Base-by-base conservation (phyloP, 2,329 filamentous ascomycete species). In the Lecanicillium sp. region DNA sequence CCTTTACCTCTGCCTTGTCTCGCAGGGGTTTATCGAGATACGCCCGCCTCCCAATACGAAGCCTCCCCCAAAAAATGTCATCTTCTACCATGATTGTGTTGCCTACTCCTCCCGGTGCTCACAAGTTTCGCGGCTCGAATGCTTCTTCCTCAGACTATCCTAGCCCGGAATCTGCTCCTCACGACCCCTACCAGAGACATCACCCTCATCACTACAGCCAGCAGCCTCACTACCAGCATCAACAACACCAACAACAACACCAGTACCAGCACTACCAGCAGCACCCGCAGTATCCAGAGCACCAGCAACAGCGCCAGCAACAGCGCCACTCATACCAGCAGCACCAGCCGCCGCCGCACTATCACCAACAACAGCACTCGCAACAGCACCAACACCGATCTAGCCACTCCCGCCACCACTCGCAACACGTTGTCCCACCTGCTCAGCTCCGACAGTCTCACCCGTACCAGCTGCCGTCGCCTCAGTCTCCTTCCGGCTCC, bases 51-150 rank as follows among this genome's bases (percentile, higher is more conserved):
- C 23, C 36, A 32, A 26, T 19, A 37, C 24, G 10, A 20, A 10
- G 19, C 32, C 15, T n/a, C 7, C 7, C 30, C 11, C 23, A 20
- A 4, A 19, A 37, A 23, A 51, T 51, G 46, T 43, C 48, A 29
- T 52, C 36, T 24, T 46, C 39, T 40, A 56, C 38, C 38, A 65
- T 65, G 61, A 61, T 65, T 21, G 50, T 61, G 40, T 54, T 65
- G 44, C 55, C 58, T 26, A 55, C 54, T 11, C 57, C 55, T 23
- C 48, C 56, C 7, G 32, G 51, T 36, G 50, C 52, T 35, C 51
- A 57, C 35, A 55, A 42, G 30, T 51, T 52, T 47, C 56, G 48
- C 42, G 51, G 46, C 24, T 52, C 52, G 26, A 49, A 50, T 41
- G 32, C 37, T 14, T 51, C 49, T 17, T 19, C 20, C n/a, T 20